Base-by-base conservation (phyloP, 2,329 filamentous ascomycete species). In the Claviceps capensis region DNA sequence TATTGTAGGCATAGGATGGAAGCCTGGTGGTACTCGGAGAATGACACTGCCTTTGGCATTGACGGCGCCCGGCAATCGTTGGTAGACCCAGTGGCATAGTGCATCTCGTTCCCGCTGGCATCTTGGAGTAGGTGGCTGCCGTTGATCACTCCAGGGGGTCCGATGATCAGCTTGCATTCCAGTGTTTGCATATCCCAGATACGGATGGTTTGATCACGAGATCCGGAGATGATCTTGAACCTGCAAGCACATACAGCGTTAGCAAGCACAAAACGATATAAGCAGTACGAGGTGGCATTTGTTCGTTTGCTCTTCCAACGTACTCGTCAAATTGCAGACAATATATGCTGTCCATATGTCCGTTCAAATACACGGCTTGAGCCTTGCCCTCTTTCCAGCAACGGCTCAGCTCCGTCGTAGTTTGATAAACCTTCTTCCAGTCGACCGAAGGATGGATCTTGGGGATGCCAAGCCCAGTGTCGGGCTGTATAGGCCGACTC, bases 311-410 rank as follows among this genome's bases (percentile, higher is more conserved):
- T 34, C 30, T 34, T 34, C 30, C 4, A 36, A 73, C 83, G 60
- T 77, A 89, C 84, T 97, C 91, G 66, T 98, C 93, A 65, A 97
- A 98, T 64, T 98, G 93, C 52, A 95, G 80, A 67, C 93, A 98
- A 70, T 98, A 98, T 53, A 98, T 94, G 58, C 89, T 96, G 66
- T 98, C 93, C 26, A 83, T 83, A 65, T 98, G 93, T 2, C 93
- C 93, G 61, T 93, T 88, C 22, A 98, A 77, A 66, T 96, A 97
- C 52, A 95, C 82, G 0, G 88, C 84, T 46, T 81, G 83, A 8
- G 89, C 87, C 58, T 83, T 82, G 52, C 86, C 85, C 49, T 82
- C 73, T 60, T 80, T 83, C 93, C 93, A 98, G 56, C 86, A 81
- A 57, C 76, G 73, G 59, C 88, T 84, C 55, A 98, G 76, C 56